These are phyloP conservation scores for Trypanosoma boissoni DNA, from an alignment of 208 protist species.

Conservation along the genomic window DNA sequence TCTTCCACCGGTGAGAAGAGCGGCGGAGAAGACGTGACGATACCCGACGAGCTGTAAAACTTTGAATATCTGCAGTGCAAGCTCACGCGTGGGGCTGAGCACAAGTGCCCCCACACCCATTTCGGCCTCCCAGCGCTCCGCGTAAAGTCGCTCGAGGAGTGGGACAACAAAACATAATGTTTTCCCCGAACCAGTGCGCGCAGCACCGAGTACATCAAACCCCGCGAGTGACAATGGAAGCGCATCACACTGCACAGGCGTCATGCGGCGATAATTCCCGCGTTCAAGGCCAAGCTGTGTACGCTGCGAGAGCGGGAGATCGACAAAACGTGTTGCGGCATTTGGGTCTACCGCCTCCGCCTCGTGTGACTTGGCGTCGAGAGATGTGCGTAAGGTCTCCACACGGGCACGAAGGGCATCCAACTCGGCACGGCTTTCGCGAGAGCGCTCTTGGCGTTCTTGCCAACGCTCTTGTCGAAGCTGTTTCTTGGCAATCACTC, in stretches of 20 bases:
- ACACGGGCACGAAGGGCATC: constrained; percentile 37
- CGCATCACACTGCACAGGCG: constrained; percentile 94
- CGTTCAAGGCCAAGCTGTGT: constrained; percentile 90
- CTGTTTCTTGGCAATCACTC: constrained; percentile 47
- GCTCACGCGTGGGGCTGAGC: constrained; percentile 98
- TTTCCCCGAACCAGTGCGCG: constrained; percentile 98
- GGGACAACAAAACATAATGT: constrained; percentile 99
- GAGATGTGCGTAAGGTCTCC: constrained; percentile 37
- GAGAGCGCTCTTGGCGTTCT: constrained; percentile 82
- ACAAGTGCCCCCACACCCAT: constrained; percentile 97
- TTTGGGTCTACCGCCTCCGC: constrained; percentile 40
- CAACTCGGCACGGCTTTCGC: constrained; percentile 68
- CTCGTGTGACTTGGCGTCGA: constrained; percentile 47
- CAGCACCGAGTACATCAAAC: constrained; percentile 97
- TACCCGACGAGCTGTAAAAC: constrained; percentile 94
- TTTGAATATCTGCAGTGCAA: constrained; percentile 99
- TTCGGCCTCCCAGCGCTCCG: constrained; percentile 80
- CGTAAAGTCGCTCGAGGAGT: constrained; percentile 92
- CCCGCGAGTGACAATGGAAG: constrained; percentile 95
- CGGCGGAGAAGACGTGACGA: constrained; percentile 93
- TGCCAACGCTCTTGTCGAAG: constrained; percentile 64
- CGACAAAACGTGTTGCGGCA: constrained; percentile 52
- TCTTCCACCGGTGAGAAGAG: constrained; percentile 98
- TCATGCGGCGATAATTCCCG: constrained; percentile 93
- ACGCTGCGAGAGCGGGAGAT: constrained; percentile 91